Evolutionary conservation across 257 asterid species (phyloP).

Genomic region (Solanum chaucha): DNA sequence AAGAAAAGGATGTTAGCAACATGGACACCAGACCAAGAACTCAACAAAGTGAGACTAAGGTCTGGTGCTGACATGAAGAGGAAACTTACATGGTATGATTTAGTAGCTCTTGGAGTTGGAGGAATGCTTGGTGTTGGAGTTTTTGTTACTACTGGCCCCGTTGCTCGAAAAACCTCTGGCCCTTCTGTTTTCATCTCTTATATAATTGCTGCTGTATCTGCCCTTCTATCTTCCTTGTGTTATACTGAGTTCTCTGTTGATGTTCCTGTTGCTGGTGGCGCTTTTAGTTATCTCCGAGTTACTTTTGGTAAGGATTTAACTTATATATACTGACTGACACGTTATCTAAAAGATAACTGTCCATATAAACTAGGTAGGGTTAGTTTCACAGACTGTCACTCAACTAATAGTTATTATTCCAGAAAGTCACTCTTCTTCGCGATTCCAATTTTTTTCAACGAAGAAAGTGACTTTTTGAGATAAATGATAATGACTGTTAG

Average conservation of each 20-base stretch:
- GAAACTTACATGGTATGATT: conserved; percentile 28
- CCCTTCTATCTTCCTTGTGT: conserved; percentile 32
- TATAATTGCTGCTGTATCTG: conserved; percentile 22
- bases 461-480: neutral
- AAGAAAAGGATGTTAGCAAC: conserved; percentile 16
- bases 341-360: neutral
- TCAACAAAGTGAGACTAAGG: conserved; percentile 26
- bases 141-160: conserved; percentile 31
- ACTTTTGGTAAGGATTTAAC: conserved; percentile 20
- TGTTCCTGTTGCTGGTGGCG: conserved; percentile 35
- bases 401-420: neutral
- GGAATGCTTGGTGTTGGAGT: conserved; percentile 47
- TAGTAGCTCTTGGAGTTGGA: conserved; percentile 30
- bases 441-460: neutral
- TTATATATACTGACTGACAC: neutral
- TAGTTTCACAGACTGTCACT: neutral
- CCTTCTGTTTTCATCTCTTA: conserved; percentile 31
- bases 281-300: conserved; percentile 32
- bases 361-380: neutral
- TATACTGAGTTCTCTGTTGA: conserved; percentile 29
- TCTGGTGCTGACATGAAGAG: conserved; percentile 42
- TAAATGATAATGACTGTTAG: neutral
- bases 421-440: fast-evolving
- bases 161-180: conserved; percentile 19
- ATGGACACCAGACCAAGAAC: conserved; percentile 34